phyloP scores from a whole-genome alignment of 805 yeast genomes.

The Suhomyces pyralidae region DNA sequence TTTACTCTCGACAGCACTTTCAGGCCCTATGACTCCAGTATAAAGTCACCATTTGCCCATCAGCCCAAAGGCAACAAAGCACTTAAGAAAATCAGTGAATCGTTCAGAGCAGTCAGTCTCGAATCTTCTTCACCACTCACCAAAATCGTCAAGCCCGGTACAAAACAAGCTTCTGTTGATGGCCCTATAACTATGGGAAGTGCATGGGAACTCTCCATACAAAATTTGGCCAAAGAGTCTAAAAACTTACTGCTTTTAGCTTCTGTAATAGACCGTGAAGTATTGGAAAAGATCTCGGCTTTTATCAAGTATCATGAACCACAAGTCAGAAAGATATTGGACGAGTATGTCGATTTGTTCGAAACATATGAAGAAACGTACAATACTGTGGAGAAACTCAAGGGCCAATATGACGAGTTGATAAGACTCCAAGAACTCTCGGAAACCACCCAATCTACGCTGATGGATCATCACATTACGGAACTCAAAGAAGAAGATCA shows the following conservation, averaged over 20 bases:
- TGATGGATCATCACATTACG: background rate
- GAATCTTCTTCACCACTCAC: background rate
- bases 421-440: slow-evolving; percentile 32
- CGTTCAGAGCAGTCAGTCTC: slow-evolving; percentile 7
- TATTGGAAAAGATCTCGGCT: slow-evolving; percentile 31
- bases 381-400: slow-evolving; percentile 26
- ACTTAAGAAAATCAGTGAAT: slow-evolving; percentile 7
- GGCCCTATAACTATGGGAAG: slow-evolving; percentile 1
- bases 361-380: slow-evolving; percentile 24
- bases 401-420: slow-evolving; percentile 28
- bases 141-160: background rate
- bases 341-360: slow-evolving; percentile 20
- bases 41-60: background rate
- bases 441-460: slow-evolving; percentile 10
- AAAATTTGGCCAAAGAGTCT: slow-evolving; percentile 23
- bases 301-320: slow-evolving; percentile 39
- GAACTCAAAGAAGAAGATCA: slow-evolving; percentile 1
- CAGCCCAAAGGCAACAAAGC: background rate
- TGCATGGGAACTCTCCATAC: slow-evolving; percentile 15
- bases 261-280: slow-evolving; percentile 30
- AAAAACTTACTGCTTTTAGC: slow-evolving; percentile 24
- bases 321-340: slow-evolving; percentile 20
- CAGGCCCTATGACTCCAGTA: slow-evolving; percentile 9
- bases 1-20: slow-evolving; percentile 22
- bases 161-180: background rate